Conservation (phyloP, 495 filamentous ascomycete species). For the Penicillium diatomitis region DNA sequence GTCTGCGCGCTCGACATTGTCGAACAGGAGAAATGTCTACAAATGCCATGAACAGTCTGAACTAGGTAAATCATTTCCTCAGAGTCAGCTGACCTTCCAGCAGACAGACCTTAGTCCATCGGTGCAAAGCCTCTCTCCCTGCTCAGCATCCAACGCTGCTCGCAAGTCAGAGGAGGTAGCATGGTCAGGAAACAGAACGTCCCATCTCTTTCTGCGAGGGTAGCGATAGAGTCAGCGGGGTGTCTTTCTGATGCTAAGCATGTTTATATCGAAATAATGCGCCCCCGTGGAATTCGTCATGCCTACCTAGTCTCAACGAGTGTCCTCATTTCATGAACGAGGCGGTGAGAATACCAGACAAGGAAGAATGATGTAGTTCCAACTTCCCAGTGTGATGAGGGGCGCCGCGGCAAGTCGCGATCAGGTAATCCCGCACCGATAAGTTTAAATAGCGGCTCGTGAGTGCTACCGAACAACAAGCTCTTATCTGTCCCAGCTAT, state of each 20-base stretch:
- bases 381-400: not conserved
- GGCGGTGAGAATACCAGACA: constrained; percentile 7
- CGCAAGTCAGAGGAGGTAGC: constrained; percentile 55
- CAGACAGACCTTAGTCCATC: constrained; percentile 77
- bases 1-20: constrained; percentile 50
- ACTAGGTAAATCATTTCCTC: constrained; percentile 5
- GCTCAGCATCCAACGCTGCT: constrained; percentile 49
- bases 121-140: constrained; percentile 50
- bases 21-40: constrained; percentile 75
- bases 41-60: constrained; percentile 1
- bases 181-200: constrained; percentile 51
- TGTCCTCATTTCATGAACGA: constrained; percentile 47
- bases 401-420: constrained; percentile 1
- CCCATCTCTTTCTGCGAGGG: constrained; percentile 49
- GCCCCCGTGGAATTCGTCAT: too few relatives aligned
- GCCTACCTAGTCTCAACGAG: constrained; percentile 53
- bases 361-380: constrained; percentile 13
- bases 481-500: constrained; percentile 8
- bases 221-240: not conserved
- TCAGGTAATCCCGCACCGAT: constrained; percentile 1
- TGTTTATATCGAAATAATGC: too few relatives aligned
- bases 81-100: constrained; percentile 62
- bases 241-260: too few relatives aligned
- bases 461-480: not conserved
- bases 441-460: too few relatives aligned